Evolutionary conservation across 2,329 filamentous ascomycete species (phyloP), one percentile per base, ranked within the genome.

Genomic region (Xylariaceae sp.): DNA sequence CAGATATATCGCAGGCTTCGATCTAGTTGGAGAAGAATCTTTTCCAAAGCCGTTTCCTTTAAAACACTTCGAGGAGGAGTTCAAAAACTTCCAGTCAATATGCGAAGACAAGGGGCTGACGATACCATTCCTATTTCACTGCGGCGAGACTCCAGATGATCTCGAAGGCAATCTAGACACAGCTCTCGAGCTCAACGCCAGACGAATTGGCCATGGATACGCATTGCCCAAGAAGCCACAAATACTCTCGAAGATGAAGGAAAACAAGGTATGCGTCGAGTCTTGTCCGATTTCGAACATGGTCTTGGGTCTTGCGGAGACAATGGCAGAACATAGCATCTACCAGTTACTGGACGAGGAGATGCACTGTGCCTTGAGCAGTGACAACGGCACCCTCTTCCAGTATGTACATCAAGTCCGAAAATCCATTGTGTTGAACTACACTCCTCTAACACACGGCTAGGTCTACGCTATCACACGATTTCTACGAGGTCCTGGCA

Each of bases 241-340:
- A 71, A 80, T 36, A 71, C 90, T n/a, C 81, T 89, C 69, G 72
- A 84, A 78, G 45, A 88, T 89, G 78, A 84, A 81, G 67, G 69
- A 75, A 52, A 73, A 74, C n/a, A 74, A 76, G 10, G 80, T 90
- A 33, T 89, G 86, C 59, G 75, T 91, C n/a, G 88, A 91, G 71
- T 72, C 88, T 1, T 90, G 88, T 60, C 88, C 87, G 0, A 89
- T 90, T 45, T 90, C 86, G 1, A 91, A 90, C 63, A 88, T 91
- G 72, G 74, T 90, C 0, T 71, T 90, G 16, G 86, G 88, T 33
- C 75, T 91, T 16, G 88, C 85, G 46, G 78, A 83, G 9, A 78
- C 81, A 42, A 78, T 84, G 51, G 77, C 79, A 36, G 84, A 86
- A 12, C 88, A 90, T 61, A 71, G 84, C 14, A 81, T 87, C 65